A percentile compares a stretch with the other conserved stretches of the same genome.
phyloP scores from a whole-genome alignment of 2,329 filamentous ascomycete species.

The Fusarium subtropicale region DNA sequence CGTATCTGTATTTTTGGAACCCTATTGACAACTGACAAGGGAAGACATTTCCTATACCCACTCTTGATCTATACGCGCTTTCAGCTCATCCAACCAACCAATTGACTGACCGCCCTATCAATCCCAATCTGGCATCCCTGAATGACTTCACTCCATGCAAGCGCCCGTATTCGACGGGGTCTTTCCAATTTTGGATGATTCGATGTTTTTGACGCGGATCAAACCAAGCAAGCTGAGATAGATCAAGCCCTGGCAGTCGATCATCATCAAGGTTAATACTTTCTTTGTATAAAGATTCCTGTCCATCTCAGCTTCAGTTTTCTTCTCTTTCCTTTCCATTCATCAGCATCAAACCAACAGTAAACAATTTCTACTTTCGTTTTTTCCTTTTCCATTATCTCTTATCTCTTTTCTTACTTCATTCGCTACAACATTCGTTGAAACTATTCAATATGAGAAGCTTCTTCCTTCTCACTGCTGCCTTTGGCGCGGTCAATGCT shows the following conservation, averaged over 20 bases:
- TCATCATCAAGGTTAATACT: not conserved
- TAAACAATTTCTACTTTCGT: slow-evolving; percentile 23
- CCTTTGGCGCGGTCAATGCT: slow-evolving; percentile 30
- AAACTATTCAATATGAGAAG: slow-evolving; percentile 28
- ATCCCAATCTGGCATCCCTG: slow-evolving; percentile 6
- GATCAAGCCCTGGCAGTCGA: not conserved
- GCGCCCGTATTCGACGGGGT: slow-evolving; percentile 29
- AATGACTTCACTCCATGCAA: slow-evolving; percentile 36
- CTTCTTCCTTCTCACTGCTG: slow-evolving; percentile 32
- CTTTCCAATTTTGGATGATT: slow-evolving; percentile 19
- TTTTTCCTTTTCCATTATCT: slow-evolving; percentile 5
- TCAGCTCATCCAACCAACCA: slow-evolving; percentile 27
- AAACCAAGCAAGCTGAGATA: slow-evolving; percentile 3
- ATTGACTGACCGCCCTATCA: slow-evolving; percentile 31
- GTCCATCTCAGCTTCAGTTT: slow-evolving; percentile 3
- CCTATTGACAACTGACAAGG: not conserved
- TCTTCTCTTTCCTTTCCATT: not conserved
- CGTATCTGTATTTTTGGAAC: slow-evolving; percentile 33
- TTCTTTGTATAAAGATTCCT: slow-evolving; percentile 26
- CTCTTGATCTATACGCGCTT: slow-evolving; percentile 11
- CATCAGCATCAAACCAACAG: slow-evolving; percentile 6
- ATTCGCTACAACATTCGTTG: slow-evolving; percentile 35
- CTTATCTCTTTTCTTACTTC: not conserved
- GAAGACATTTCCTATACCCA: not conserved
- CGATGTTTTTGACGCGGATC: slow-evolving; percentile 5